A percentile compares a stretch with the other conserved stretches of the same genome.
phyloP scores from a whole-genome alignment of 371 early-diverging fungal species.

The Lichtheimia ramosa region DNA sequence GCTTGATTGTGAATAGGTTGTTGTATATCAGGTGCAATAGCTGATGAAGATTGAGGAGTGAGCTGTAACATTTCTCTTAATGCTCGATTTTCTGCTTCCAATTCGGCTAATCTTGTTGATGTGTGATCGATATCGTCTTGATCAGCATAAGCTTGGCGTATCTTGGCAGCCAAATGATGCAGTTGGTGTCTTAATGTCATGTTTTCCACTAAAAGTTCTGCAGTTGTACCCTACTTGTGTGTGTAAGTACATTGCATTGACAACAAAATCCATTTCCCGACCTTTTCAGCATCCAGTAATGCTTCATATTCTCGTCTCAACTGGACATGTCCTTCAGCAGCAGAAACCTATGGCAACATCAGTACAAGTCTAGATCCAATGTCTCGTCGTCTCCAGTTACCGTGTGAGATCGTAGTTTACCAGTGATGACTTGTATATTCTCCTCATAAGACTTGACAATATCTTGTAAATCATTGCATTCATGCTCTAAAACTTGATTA shows the following conservation, averaged over 20 bases:
- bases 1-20: too few relatives aligned
- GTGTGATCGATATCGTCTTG: conserved; percentile 19
- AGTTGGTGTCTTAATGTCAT: conserved; percentile 36
- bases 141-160: conserved; percentile 22
- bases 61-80: conserved; percentile 26
- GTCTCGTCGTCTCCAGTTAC: conserved; percentile 10
- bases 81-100: conserved; percentile 31
- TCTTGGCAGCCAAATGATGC: conserved; percentile 19
- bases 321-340: conserved; percentile 33
- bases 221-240: conserved; percentile 27
- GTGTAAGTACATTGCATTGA: neutral
- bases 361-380: neutral
- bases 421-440: conserved; percentile 25
- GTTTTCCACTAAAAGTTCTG: conserved; percentile 42
- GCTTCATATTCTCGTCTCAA: conserved; percentile 44
- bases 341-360: conserved; percentile 18
- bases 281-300: conserved; percentile 46
- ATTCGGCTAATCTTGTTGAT: conserved; percentile 19
- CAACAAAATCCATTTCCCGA: neutral
- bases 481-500: conserved; percentile 30
- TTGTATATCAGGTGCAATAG: too few relatives aligned
- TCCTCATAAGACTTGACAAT: conserved; percentile 38
- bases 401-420: conserved; percentile 30
- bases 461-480: conserved; percentile 23
- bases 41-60: neutral